Conservation (phyloP, 805 yeast genomes). For the Candida anglica region DNA sequence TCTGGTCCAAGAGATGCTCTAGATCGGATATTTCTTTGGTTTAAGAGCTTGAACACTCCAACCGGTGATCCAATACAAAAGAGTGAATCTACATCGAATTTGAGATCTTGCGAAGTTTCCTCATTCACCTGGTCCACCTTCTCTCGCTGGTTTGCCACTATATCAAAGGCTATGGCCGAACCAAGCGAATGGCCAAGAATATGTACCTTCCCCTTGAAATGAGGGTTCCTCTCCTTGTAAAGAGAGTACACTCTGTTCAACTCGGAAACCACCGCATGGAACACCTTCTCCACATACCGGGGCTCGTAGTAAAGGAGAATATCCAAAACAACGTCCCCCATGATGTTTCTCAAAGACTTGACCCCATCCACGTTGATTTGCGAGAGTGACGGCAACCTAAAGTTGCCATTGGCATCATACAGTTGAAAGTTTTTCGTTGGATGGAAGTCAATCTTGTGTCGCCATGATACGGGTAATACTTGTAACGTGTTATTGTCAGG, state of each 20-base stretch:
- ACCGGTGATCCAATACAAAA: conserved; percentile 89
- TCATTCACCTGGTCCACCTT: conserved; percentile 8
- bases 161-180: conserved; percentile 76
- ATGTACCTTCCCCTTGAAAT: conserved; percentile 76
- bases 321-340: conserved; percentile 87
- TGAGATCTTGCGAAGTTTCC: conserved; percentile 40
- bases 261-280: conserved; percentile 56
- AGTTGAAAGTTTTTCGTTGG: conserved; percentile 40
- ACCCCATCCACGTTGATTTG: conserved; percentile 79
- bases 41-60: conserved; percentile 78
- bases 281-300: conserved; percentile 55
- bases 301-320: conserved; percentile 78
- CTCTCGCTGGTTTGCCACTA: conserved; percentile 46
- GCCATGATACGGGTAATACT: conserved; percentile 89
- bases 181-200: conserved; percentile 91
- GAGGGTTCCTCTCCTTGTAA: conserved; percentile 62
- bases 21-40: conserved; percentile 55
- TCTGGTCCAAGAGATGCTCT: conserved; percentile 18
- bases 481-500: conserved; percentile 61
- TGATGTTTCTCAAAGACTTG: conserved; percentile 65
- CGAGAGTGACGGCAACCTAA: conserved; percentile 55
- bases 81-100: conserved; percentile 68
- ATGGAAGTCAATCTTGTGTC: conserved; percentile 68
- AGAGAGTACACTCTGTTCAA: conserved; percentile 59
- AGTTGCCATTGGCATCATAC: conserved; percentile 32